Percentiles rank a stretch among this genome's conserved stretches.
These are phyloP conservation scores for Fusarium sp. DNA, from an alignment of 2,329 filamentous ascomycete genomes.

Conservation along the genomic window DNA sequence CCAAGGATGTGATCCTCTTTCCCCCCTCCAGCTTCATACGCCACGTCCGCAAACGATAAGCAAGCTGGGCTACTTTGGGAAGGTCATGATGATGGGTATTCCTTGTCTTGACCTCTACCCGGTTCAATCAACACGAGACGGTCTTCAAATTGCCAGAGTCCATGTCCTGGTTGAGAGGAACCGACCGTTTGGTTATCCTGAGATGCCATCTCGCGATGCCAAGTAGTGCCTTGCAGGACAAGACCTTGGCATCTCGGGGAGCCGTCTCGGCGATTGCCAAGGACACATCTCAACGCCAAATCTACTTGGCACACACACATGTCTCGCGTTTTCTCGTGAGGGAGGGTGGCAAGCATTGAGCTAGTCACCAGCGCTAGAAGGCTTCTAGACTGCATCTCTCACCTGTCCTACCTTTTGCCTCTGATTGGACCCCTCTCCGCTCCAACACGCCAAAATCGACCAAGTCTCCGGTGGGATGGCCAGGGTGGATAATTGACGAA, in stretches of 20 bases:
- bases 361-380: conserved; percentile 37
- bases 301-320: conserved; percentile 19
- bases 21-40: conserved; percentile 1
- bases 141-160: neutral
- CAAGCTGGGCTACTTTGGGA: conserved; percentile 38
- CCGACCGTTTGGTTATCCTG: neutral
- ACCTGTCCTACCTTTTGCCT: neutral
- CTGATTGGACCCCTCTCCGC: conserved; percentile 26
- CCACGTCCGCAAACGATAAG: conserved; percentile 31
- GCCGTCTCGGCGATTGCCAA: conserved; percentile 39
- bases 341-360: conserved; percentile 10
- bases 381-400: conserved; percentile 39
- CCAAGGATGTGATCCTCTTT: neutral
- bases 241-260: conserved; percentile 36
- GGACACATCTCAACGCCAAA: conserved; percentile 8
- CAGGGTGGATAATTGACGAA: conserved; percentile 9
- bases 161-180: neutral
- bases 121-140: conserved; percentile 10
- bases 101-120: neutral
- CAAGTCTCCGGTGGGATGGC: conserved; percentile 9
- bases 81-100: conserved; percentile 31
- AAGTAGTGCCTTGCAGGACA: conserved; percentile 34
- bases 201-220: neutral
- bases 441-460: neutral
- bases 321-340: neutral